Evolutionary conservation across 306 rosid genomes (phyloP), one percentile per base, ranked within the genome.

Genomic region (Inga oerstediana): DNA sequence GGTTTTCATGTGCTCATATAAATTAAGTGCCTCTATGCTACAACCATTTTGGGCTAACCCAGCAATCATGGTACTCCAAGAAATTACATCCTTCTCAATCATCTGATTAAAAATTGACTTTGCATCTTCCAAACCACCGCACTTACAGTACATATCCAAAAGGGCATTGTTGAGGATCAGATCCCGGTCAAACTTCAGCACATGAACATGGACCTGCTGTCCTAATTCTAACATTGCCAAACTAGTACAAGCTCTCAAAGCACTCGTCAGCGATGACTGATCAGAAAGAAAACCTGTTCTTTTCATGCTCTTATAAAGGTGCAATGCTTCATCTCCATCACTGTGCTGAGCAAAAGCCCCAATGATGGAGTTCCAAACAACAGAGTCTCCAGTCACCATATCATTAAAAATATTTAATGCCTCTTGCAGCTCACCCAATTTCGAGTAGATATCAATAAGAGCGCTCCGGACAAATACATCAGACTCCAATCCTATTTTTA

Each of bases 21-120:
- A 89, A 30, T 79, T 83, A 44, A 95, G 85, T 34, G 98, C 95
- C 82, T 95, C 91, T 79, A 49, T 27, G 78, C 95, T 91, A 85
- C 92, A 93, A 58, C 98, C 98, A 75, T 93, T 95, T 88, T 93
- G 98, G 32, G 98, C 98, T 65, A 89, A 83, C 78, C 98, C 98
- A 41, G 93, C 81, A 86, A 95, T 92, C 98, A 95, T 92, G 79
- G 98, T 95, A 89, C 97, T 93, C 98, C 97, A 95, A 44, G 98
- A 92, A 79, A 95, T 92, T 20, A 95, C 95, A 15, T 95, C 98
- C 87, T 91, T 95, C 85, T 75, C 81, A 17, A 65, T 74, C 93
- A 91, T 93, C 86, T 85, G 80, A 16, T 81, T 81, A 77, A 95
- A 95, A 80, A 91, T 76, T 39, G 83, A 75, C 77, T 91, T 88